phyloP scores from a whole-genome alignment of 768 basidiomycete genomes.

The Phlebiopsis gigantea region DNA sequence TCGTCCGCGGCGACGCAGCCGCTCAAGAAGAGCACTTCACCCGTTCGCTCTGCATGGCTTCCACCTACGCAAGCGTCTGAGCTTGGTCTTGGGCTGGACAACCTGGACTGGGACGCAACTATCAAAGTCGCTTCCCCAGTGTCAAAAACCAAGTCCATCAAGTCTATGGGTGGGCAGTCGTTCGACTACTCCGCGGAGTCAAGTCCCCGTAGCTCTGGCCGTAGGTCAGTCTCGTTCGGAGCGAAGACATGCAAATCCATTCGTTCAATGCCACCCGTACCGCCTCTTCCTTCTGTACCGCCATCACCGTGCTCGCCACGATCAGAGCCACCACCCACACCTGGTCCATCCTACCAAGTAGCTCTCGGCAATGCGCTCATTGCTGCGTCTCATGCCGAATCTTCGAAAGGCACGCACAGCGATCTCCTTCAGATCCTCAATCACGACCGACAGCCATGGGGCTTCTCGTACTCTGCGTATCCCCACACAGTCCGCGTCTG shows the following conservation, averaged over 20 bases:
- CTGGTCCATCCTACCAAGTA: conserved; percentile 50
- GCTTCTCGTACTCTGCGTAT: conserved; percentile 81
- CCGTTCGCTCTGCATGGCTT: conserved; percentile 12
- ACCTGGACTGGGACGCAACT: conserved; percentile 45
- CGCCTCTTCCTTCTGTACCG: conserved; percentile 50
- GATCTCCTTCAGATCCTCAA: conserved; percentile 92
- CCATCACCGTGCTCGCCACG: conserved; percentile 27
- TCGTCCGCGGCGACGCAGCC: conserved; percentile 22
- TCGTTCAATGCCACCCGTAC: conserved; percentile 10
- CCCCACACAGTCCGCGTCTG: conserved; percentile 76
- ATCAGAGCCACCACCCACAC: conserved; percentile 28
- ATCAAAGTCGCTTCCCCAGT: conserved; percentile 16
- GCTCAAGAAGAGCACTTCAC: conserved; percentile 28
- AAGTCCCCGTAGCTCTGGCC: conserved; percentile 46
- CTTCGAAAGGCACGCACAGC: conserved; percentile 82
- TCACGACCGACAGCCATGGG: conserved; percentile 84
- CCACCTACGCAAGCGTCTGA: conserved; percentile 10
- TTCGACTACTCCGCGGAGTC: conserved; percentile 30
- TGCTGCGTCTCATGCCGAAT: conserved; percentile 93
- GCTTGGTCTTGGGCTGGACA: conserved; percentile 25
- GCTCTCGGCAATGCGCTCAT: conserved; percentile 86
- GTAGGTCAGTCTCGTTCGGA: conserved; percentile 68
- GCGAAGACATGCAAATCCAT: neutral
- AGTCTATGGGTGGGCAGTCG: conserved; percentile 24
- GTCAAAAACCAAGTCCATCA: conserved; percentile 15